Evolutionary conservation across 805 yeast genomes (phyloP).

Genomic region (Lachancea kluyveri): DNA sequence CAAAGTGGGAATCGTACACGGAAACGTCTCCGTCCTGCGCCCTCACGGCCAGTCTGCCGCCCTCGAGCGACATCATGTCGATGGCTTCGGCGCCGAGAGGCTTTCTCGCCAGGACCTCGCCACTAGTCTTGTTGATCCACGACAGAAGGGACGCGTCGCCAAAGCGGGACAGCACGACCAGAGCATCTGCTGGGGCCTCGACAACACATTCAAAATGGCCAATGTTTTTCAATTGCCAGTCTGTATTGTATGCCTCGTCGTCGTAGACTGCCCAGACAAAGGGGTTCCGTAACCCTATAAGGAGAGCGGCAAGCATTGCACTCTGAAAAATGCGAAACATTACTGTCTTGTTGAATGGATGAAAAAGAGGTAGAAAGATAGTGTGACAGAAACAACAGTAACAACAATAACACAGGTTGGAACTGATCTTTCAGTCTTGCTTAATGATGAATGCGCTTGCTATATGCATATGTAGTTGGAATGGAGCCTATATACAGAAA

Average conservation of each 20-base stretch:
- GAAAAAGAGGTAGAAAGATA: too few relatives aligned
- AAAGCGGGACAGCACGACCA: constrained; percentile 26
- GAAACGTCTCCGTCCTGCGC: constrained; percentile 1
- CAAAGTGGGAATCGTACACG: constrained; percentile 15
- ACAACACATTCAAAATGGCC: constrained; percentile 34
- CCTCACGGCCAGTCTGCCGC: constrained; percentile 12
- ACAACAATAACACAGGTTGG: too few relatives aligned
- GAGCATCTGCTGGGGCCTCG: constrained; percentile 8
- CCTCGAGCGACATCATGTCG: constrained; percentile 12
- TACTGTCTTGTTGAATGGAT: too few relatives aligned
- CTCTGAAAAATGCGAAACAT: not conserved
- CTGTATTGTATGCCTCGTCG: constrained; percentile 50
- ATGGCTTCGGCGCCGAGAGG: constrained; percentile 15
- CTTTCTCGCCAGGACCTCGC: constrained; percentile 31
- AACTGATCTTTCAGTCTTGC: too few relatives aligned
- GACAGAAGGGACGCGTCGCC: constrained; percentile 25
- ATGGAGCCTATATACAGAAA: too few relatives aligned
- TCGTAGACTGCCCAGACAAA: constrained; percentile 31
- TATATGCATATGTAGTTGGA: too few relatives aligned
- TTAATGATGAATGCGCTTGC: too few relatives aligned
- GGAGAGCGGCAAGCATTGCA: too few relatives aligned
- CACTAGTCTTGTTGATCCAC: constrained; percentile 31
- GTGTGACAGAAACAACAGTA: too few relatives aligned
- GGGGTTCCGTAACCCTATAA: too few relatives aligned
- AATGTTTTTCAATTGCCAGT: constrained; percentile 46